Base-by-base conservation (phyloP, 805 yeast genomes). In the Zygosaccharomyces rouxii region DNA sequence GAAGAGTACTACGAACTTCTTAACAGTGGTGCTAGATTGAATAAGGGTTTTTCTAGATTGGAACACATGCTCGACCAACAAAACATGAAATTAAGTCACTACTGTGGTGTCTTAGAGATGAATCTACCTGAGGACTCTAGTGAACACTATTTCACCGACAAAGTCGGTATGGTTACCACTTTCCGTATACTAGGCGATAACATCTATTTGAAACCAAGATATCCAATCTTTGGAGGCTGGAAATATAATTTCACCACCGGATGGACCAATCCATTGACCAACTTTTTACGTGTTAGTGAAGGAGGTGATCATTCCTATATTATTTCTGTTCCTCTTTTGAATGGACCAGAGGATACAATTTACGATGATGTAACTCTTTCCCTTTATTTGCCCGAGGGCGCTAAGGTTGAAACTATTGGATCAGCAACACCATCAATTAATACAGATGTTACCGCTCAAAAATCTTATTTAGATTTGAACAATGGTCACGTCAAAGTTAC, bases 141-240 rank as follows among this genome's bases (percentile, higher is more conserved):
- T n/a, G 94, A 84, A 51, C 77, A 83, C 49, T 94, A 87, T 70
- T 88, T 74, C 64, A 83, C 89, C 9, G 99, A 94, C 67, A 78
- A 85, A 55, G 96, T 92, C 25, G 99, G 99, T 31, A 87, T 88
- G 69, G 96, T 92, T 11, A 83, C 96, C 5, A 86, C 97, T 3
- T 84, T 85, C 43, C 71, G 72, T 52, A 62, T 69, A 3, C 46
- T 62, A 13, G 55, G 56, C 4, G 63, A 67, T 45, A 63, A 56
- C 51, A 69, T 88, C 42, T 71, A 83, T 30, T 66, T 94, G 55
- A 79, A 77, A 60, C 98, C 98, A 48, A 78, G 99, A 66, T 94
- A 74, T 73, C 99, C 99, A n/a, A 66, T 94, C 5, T 86, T 88
- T 68, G 99, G 99, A 42, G 95, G 90, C 38, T 94, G 99, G 99